Base-by-base conservation (phyloP, 108 stramenopile species). In the Cyclotella sp. region DNA sequence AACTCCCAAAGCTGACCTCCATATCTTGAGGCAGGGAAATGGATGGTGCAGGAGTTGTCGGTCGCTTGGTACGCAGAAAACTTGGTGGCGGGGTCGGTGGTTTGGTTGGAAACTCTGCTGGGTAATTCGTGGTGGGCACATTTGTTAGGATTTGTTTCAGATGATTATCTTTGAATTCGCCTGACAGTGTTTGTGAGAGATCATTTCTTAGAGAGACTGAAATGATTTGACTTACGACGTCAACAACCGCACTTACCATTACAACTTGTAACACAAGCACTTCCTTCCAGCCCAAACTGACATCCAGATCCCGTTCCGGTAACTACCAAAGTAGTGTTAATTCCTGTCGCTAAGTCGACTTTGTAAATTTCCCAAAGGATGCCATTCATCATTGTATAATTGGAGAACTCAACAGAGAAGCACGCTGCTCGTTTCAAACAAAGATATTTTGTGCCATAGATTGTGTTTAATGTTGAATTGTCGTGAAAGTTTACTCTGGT, bases 361-460 rank as follows among this genome's bases (percentile, higher is more conserved):
- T 39, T 59, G 16, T 55, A 67, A 1, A 81, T 21, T 51, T 75
- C 74, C 81, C 81, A 81, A 46, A 49, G 29, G 7, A 65, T 45
- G 18, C 74, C 81, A 41, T 71, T 57, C n/a, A 53, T 22, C 24
- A 53, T 54, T n/a, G 74, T 63, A 15, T 41, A 49, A 12, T 73
- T 74, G 0, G 39, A 59, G 5, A 81, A 21, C n/a, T 75, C 45
- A 13, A 68, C 70, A 52, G 24, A 49, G 39, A 75, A 81, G 69
- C 81, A 81, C 0, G 52, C 18, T 22, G 73, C 30, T 55, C 40
- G 41, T 40, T 71, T 71, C 34, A 81, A 49, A 52, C 81, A 81
- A 42, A 81, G 55, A 28, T 79, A 73, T 9, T 46, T 34, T 30
- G 29, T 30, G 6, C 22, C n/a, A 29, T 34, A 27, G 6, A 16